Base-by-base conservation (phyloP, 768 basidiomycete genomes). In the Hypholoma sublateritium region DNA sequence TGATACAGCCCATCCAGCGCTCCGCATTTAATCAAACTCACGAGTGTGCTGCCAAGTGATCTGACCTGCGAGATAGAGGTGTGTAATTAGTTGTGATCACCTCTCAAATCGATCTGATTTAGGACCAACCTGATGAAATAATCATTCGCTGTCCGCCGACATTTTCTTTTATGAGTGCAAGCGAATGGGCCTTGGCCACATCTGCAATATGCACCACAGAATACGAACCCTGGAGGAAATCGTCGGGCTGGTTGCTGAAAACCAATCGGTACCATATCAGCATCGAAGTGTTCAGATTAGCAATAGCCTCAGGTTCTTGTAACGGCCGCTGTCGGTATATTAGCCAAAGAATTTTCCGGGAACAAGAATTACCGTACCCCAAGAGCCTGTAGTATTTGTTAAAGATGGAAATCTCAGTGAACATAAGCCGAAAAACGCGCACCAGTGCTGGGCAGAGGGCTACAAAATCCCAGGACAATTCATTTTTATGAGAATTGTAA, bases 381-480 rank as follows among this genome's bases (percentile, higher is more conserved):
- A 32, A 73, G 63, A 2, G 74, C 66, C 69, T 72, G 28, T 13
- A 50, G 9, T 4, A 35, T 1, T 28, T 35, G 11, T 17, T 35
- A 6, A 22, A 16, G 12, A 28, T 8, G 14, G 2, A 17, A 22
- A 4, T n/a, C n/a, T n/a, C n/a, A n/a, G n/a, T 28, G 48, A 25
- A 13, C 22, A 16, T 5, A 13, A 45, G 45, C 11, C 4, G 17
- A 39, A 8, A 16, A 25, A 12, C 12, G 58, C 67, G 46, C 41
- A 82, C 80, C 45, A 71, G 79, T 17, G 85, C 80, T 13, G 85
- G 86, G 61, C 79, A 78, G 42, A 86, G 58, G 5, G 77, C 75
- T 0, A 76, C 72, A 16, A 87, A 59, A 55, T 86, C 86, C 79
- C 80, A 86, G 4, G 65, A 65, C n/a, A 69, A 69, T 34, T 76